phyloP scores from a whole-genome alignment of 305 asterid species.

The Fraxinus nigra region DNA sequence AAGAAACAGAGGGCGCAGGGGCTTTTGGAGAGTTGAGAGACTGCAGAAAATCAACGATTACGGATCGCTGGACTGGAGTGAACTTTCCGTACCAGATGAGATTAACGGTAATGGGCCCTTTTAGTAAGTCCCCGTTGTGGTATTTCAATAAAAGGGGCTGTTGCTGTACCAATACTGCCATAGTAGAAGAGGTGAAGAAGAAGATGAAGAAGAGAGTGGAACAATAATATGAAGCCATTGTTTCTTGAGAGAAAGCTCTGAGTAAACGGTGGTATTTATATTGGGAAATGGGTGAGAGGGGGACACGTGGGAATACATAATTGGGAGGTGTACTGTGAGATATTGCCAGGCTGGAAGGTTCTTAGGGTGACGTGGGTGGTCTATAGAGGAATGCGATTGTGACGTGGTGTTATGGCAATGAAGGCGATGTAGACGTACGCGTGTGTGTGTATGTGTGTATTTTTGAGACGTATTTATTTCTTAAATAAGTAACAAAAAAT shows the following conservation, averaged over 20 bases:
- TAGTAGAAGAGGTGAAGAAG: slow-evolving; percentile 24
- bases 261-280: slow-evolving; percentile 25
- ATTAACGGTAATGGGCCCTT: slow-evolving; percentile 69
- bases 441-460: neutral
- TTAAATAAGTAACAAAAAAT: too few species aligned
- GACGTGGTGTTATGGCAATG: slow-evolving; percentile 34
- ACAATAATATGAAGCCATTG: slow-evolving; percentile 39
- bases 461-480: neutral
- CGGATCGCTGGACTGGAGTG: slow-evolving; percentile 63
- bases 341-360: slow-evolving; percentile 50
- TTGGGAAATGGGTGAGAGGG: neutral
- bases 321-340: slow-evolving; percentile 14
- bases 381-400: neutral
- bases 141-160: slow-evolving; percentile 67
- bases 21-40: slow-evolving; percentile 41
- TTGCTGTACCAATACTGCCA: slow-evolving; percentile 57
- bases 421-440: slow-evolving; percentile 25
- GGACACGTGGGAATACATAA: slow-evolving; percentile 21
- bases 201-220: slow-evolving; percentile 17
- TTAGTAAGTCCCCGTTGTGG: slow-evolving; percentile 69
- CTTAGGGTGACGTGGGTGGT: slow-evolving; percentile 31
- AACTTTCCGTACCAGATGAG: slow-evolving; percentile 87
- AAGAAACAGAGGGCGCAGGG: slow-evolving; percentile 54
- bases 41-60: slow-evolving; percentile 68
- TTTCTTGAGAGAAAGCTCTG: neutral